Evolutionary conservation across 306 rosid species (phyloP), one percentile per base, ranked within the genome.

Genomic region (Styphnolobium japonicum): DNA sequence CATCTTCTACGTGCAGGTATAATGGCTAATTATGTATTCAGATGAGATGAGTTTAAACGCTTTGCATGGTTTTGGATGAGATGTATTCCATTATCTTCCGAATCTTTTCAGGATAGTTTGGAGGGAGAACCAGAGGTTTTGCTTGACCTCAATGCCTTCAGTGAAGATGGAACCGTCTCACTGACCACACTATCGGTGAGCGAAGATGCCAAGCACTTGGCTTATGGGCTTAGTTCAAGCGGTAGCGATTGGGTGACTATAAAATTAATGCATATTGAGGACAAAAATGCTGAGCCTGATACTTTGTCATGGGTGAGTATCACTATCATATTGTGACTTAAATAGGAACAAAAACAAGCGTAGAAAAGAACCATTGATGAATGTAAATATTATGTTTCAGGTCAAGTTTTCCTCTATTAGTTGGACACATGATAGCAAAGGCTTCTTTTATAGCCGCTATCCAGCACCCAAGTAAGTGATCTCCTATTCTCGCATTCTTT

Each of bases 161-260:
- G 99, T 39, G 89, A 90, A 81, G 98, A 95, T 25, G 99, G 97
- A 69, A 93, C 99, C 6, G 90, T 91, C n/a, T 78, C 99, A 2
- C 51, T 95, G 82, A 88, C 36, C 67, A 67, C 88, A 18, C 65
- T 15, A 1, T 86, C 99, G 0, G 88, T 90, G 39, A 95, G 98
- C 42, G 81, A 93, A 87, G 96, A 93, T 85, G 98, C 92, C 12
- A 84, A 90, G 58, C 89, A 91, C 82, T 68, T 95, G 89, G 98
- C 94, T 42, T 95, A 93, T 48, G 98, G 87, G 14, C 91, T 95
- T 63, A 95, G 99, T 68, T 62, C 93, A 3, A 91, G 99, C 34
- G 99, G 97, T 64, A 95, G 99, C 7, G 98, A 93, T 85, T 93
- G 99, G 99, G 91, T 86, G 64, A 91, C 91, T 16, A 88, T 95